Base-by-base conservation (phyloP, 352 stramenopile species). In the Pythium monospermum region DNA sequence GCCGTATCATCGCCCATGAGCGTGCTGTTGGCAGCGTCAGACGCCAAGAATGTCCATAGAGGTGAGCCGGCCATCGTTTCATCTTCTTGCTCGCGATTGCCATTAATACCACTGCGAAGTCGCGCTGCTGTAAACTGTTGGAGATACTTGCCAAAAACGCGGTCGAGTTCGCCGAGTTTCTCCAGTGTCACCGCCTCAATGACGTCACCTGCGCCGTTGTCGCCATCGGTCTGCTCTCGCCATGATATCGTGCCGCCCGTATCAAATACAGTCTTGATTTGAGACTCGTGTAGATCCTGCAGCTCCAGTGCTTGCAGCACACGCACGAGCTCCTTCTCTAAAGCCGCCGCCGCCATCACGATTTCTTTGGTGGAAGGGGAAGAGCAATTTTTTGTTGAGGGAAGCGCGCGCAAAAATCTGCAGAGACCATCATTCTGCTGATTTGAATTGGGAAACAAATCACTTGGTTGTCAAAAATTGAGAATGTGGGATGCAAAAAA, bases 281-380 rank as follows among this genome's bases (percentile, higher is more conserved):
- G 70, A 27, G 58, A 43, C 28, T 68, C 60, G 5, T 77, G 72
- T 23, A 91, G 64, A 7, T 67, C 60, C 23, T 69, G 62, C 19
- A 91, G 74, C 49, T 71, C 66, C 42, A 91, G 74, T 42, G 73
- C 65, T 26, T 62, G 72, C 63, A 91, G 64, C 49, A 62, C 73
- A 30, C 66, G 66, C 59, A 79, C 70, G 11, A 91, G 62, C 54
- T 85, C 74, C 56, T 68, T 58, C 65, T 87, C 70, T 41, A 87
- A 66, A 50, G 64, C 61, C 52, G 43, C 25, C 26, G 28, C 39
- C 28, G n/a, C 27, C 41, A n/a, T n/a, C n/a, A n/a, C n/a, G n/a
- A n/a, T n/a, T 31, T 40, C 30, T 30, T 4, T 16, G 28, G 16
- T 28, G 22, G 16, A 13, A 35, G n/a, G n/a, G n/a, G n/a, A n/a